Percentiles rank a stretch among this genome's conserved stretches.
Evolutionary conservation across 2,329 filamentous ascomycete genomes (phyloP).

Genomic region (Phaeoacremonium minimum): DNA sequence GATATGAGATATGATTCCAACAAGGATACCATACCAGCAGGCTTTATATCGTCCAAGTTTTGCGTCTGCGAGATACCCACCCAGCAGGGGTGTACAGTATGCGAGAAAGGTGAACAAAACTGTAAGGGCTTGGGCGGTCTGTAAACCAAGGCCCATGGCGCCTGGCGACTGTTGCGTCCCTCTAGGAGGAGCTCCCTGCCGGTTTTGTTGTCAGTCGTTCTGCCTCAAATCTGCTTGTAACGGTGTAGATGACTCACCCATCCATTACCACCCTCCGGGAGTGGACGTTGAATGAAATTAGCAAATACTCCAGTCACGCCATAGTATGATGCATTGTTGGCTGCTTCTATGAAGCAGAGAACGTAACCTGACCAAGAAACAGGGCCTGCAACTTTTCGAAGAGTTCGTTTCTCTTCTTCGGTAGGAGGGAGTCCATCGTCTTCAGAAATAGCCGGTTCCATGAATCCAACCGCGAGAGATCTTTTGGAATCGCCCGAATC

Average conservation of each 20-base stretch:
- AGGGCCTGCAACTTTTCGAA: slow-evolving; percentile 10
- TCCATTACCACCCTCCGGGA: slow-evolving; percentile 1
- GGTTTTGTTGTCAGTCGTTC: not conserved
- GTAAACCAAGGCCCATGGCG: slow-evolving; percentile 1
- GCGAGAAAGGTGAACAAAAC: slow-evolving; percentile 1
- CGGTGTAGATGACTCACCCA: not conserved
- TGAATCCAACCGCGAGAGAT: not conserved
- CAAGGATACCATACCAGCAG: slow-evolving; percentile 8
- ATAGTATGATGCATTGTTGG: slow-evolving; percentile 10
- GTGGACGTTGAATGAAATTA: slow-evolving; percentile 7
- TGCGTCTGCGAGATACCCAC: slow-evolving; percentile 7
- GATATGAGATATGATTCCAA: slow-evolving; percentile 6
- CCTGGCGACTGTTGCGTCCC: slow-evolving; percentile 1
- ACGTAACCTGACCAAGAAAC: slow-evolving; percentile 11
- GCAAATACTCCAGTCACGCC: slow-evolving; percentile 10
- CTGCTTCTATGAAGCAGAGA: slow-evolving; percentile 9
- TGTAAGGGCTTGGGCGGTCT: not conserved
- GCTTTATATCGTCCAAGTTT: slow-evolving; percentile 10
- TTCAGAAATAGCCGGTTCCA: not conserved
- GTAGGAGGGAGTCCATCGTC: not conserved
- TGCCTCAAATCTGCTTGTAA: not conserved
- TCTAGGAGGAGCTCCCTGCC: not conserved
- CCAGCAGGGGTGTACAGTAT: slow-evolving; percentile 8
- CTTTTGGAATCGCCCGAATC: not conserved
- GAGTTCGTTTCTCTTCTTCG: slow-evolving; percentile 1